A percentile compares a stretch with the other conserved stretches of the same genome.
Evolutionary conservation across 441 rosid genomes (phyloP).

Genomic region (Adansonia madagascariensis): DNA sequence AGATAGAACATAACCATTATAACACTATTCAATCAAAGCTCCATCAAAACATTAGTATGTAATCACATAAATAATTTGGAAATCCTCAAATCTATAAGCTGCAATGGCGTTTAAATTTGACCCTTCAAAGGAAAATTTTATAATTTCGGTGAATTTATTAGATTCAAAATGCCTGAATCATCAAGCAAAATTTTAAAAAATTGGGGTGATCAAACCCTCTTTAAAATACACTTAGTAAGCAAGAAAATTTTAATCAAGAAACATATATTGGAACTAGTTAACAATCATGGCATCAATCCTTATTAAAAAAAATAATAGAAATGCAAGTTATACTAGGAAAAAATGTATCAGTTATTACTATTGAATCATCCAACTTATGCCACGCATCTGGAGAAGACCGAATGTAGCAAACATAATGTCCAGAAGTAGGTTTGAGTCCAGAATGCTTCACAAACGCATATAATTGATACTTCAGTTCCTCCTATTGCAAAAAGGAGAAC

Average conservation of each 20-base stretch:
- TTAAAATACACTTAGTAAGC: not conserved
- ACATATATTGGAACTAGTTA: not conserved
- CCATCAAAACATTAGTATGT: not conserved
- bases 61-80: not conserved
- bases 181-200: not conserved
- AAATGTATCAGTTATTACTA: constrained; percentile 18
- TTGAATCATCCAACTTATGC: constrained; percentile 27
- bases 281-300: not conserved
- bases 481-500: constrained; percentile 9
- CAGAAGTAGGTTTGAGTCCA: constrained; percentile 25
- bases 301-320: not conserved
- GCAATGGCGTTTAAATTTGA: not conserved
- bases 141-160: not conserved
- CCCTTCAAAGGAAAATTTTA: not conserved
- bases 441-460: constrained; percentile 30
- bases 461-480: constrained; percentile 23
- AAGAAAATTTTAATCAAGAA: not conserved
- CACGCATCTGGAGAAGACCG: constrained; percentile 24
- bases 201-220: not conserved
- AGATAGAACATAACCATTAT: not conserved
- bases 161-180: not conserved
- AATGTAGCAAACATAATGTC: constrained; percentile 27
- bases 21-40: not conserved
- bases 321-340: constrained; percentile 2
- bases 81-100: not conserved